These are phyloP conservation scores for Annona squamosa DNA, from an alignment of 164 flowering plant species.

Conservation along the genomic window DNA sequence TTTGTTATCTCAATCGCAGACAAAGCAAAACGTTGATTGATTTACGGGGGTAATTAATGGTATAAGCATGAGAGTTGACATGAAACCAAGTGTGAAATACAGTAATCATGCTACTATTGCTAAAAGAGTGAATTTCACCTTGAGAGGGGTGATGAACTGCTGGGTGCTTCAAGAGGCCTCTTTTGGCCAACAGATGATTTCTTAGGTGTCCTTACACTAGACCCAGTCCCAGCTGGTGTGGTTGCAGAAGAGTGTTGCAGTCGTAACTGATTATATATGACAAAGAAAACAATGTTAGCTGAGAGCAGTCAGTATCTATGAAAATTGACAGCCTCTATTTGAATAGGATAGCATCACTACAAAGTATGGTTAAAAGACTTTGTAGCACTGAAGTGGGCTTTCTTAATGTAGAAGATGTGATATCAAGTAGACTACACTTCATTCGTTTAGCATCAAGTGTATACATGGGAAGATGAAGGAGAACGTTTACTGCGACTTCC, in stretches of 20 bases:
- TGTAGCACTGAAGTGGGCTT: too few species aligned
- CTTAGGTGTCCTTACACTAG: constrained; percentile 47
- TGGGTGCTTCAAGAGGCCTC: constrained; percentile 66
- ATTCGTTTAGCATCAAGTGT: too few species aligned
- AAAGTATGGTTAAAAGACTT: too few species aligned
- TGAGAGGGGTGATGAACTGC: constrained; percentile 54
- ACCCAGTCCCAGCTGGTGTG: constrained; percentile 31
- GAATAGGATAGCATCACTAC: too few species aligned
- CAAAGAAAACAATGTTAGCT: background rate
- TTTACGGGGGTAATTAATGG: background rate
- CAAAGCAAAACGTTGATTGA: background rate
- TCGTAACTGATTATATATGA: constrained; percentile 26
- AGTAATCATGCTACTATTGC: background rate
- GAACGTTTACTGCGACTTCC: too few species aligned
- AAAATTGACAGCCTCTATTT: too few species aligned
- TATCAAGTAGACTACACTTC: too few species aligned
- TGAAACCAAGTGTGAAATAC: background rate
- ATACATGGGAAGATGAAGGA: too few species aligned
- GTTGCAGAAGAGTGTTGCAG: constrained; percentile 42
- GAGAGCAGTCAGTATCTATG: background rate
- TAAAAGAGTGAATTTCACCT: constrained; percentile 31
- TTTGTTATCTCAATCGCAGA: background rate
- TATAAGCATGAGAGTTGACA: background rate
- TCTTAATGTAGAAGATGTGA: too few species aligned
- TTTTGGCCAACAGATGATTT: constrained; percentile 74